Evolutionary conservation across 768 basidiomycete genomes (phyloP), one percentile per base, ranked within the genome.

Genomic region (Lyophyllum semitale): DNA sequence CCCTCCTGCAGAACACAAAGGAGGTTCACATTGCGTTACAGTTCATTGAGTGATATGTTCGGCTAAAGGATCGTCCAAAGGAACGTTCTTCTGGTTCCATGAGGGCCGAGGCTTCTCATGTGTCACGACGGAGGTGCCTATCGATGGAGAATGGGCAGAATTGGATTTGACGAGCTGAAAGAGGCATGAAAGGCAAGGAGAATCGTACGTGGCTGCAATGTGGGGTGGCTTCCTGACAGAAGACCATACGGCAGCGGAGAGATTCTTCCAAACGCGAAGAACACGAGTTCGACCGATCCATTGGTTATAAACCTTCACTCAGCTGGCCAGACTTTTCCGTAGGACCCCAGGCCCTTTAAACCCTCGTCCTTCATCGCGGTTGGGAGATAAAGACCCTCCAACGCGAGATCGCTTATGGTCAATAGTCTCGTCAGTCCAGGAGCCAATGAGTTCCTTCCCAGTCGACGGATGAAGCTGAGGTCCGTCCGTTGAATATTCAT

Each of bases 181-280:
- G 55, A 57, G 54, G 62, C 59, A 55, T 32, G 62, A 65, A 64
- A 60, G 65, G 64, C 40, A 61, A 63, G 49, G 55, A 54, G 55
- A 43, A 41, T 41, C 53, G 57, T 47, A 57, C 61, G 55, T 60
- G 59, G 43, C 54, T 48, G 61, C 48, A 49, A 54, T 64, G 56
- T 35, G 56, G 63, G 62, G 61, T 58, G 33, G 58, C 46, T 66
- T 58, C 61, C 60, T 69, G 58, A 60, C 51, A 53, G 54, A 48
- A 54, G 46, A 50, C 35, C 53, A 56, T 53, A 59, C 55, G 61
- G 62, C 63, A 62, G 55, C 54, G 54, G 57, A 55, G 37, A 38
- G 18, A 61, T 47, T 40, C 29, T 35, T 26, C 53, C 32, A 44
- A 38, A n/a, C 17, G 30, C 41, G 25, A 44, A 17, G 22, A 51